Evolutionary conservation across 306 rosid species (phyloP).

Genomic region (cucumber (Cucumis sativus)): DNA sequence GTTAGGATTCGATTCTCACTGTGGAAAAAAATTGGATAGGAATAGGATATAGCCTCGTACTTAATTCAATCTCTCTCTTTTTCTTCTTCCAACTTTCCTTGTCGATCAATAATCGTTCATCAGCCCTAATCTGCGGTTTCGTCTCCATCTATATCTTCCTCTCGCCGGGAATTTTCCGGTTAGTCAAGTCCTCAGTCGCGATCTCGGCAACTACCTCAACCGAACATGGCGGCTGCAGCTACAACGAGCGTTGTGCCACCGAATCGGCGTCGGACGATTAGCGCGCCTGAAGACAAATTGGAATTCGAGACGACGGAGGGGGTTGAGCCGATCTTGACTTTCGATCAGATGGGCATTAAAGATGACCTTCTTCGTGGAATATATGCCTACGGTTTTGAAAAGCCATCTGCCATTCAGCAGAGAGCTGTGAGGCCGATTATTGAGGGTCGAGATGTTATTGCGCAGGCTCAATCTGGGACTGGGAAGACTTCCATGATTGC

Average conservation of each 20-base stretch:
- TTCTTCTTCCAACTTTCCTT: background rate
- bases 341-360: slow-evolving; percentile 88
- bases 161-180: background rate
- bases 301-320: slow-evolving; percentile 89
- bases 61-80: background rate
- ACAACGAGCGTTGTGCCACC: slow-evolving; percentile 61
- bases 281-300: slow-evolving; percentile 42
- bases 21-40: background rate
- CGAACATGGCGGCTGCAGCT: slow-evolving; percentile 33
- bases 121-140: background rate
- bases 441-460: slow-evolving; percentile 90
- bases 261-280: slow-evolving; percentile 36
- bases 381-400: slow-evolving; percentile 85
- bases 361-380: slow-evolving; percentile 86
- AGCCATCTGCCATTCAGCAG: slow-evolving; percentile 96
- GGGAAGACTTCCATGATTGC: slow-evolving; percentile 98
- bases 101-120: background rate
- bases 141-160: background rate
- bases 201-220: background rate
- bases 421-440: slow-evolving; percentile 88
- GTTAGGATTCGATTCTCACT: background rate
- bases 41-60: background rate
- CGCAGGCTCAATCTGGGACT: slow-evolving; percentile 98
- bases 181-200: background rate
- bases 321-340: slow-evolving; percentile 59